Percentiles rank a stretch among this genome's conserved stretches.
phyloP scores from a whole-genome alignment of 108 stramenopile species.

The Fistulifera pelliculosa region DNA sequence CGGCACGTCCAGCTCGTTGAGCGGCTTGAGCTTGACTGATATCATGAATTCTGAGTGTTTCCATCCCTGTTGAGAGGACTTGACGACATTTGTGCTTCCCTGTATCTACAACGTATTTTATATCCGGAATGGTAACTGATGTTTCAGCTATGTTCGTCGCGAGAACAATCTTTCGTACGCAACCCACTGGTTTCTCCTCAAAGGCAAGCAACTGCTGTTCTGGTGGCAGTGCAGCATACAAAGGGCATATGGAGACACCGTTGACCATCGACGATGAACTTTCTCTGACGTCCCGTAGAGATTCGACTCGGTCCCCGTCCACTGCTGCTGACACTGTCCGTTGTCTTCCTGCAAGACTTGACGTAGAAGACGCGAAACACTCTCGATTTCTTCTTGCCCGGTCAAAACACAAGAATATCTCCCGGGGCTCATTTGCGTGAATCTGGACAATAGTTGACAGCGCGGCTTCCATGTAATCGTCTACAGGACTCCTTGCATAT shows the following conservation, averaged over 20 bases:
- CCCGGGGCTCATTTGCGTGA: conserved; percentile 54
- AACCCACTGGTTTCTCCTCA: conserved; percentile 57
- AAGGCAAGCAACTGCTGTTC: conserved; percentile 70
- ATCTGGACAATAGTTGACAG: conserved; percentile 81
- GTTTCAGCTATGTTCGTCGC: conserved; percentile 98
- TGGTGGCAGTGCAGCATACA: conserved; percentile 73
- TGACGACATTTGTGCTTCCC: conserved; percentile 81
- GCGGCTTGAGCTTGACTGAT: conserved; percentile 70
- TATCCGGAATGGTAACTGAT: conserved; percentile 90
- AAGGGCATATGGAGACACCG: conserved; percentile 66
- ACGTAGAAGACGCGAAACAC: conserved; percentile 57
- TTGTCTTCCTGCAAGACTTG: conserved; percentile 49
- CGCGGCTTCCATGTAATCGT: conserved; percentile 81
- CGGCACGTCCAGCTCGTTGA: conserved; percentile 75
- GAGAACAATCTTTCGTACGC: conserved; percentile 81
- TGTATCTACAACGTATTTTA: conserved; percentile 89
- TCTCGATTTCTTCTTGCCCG: conserved; percentile 93
- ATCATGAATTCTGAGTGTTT: conserved; percentile 52
- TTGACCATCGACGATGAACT: conserved; percentile 51
- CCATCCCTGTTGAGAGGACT: conserved; percentile 77
- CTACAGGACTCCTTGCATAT: conserved; percentile 59
- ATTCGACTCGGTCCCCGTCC: conserved; percentile 8
- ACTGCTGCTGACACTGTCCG: conserved; percentile 7
- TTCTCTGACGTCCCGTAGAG: neutral
- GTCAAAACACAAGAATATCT: conserved; percentile 94